phyloP scores from a whole-genome alignment of 805 yeast genomes.

The Myxozyma vanderwaltii region DNA sequence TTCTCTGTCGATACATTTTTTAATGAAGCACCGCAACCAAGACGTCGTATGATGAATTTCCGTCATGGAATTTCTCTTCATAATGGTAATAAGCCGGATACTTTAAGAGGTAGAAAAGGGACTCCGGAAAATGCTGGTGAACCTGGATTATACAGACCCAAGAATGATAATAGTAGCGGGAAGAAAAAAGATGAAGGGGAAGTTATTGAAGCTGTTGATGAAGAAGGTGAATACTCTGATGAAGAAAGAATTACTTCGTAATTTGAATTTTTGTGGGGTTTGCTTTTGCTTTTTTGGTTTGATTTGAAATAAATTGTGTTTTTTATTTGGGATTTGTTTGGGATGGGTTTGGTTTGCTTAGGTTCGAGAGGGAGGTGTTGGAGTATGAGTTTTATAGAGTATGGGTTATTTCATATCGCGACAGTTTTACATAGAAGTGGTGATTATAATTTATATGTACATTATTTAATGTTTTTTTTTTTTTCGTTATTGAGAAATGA shows the following conservation, averaged over 20 bases:
- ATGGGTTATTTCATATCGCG: too few relatives aligned
- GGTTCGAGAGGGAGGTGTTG: too few relatives aligned
- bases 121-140: not conserved
- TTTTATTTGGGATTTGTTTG: too few relatives aligned
- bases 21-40: not conserved
- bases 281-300: not conserved
- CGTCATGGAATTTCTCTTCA: too few relatives aligned
- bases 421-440: too few relatives aligned
- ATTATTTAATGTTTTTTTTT: too few relatives aligned
- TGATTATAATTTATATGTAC: too few relatives aligned
- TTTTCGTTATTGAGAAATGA: too few relatives aligned
- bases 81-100: not conserved
- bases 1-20: conserved; percentile 13
- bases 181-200: conserved; percentile 4
- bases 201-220: conserved; percentile 27
- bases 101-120: conserved; percentile 7
- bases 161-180: not conserved
- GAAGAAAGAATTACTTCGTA: conserved; percentile 17
- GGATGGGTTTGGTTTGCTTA: too few relatives aligned
- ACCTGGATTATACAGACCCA: conserved; percentile 1
- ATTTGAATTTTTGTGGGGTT: not conserved
- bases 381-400: too few relatives aligned
- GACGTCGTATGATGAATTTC: conserved; percentile 12
- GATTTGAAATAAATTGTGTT: too few relatives aligned
- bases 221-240: conserved; percentile 31